A percentile compares a stretch with the other conserved stretches of the same genome.
These are phyloP conservation scores for Scheffersomyces segobiensis DNA, from an alignment of 1,139 yeast species.

Conservation along the genomic window DNA sequence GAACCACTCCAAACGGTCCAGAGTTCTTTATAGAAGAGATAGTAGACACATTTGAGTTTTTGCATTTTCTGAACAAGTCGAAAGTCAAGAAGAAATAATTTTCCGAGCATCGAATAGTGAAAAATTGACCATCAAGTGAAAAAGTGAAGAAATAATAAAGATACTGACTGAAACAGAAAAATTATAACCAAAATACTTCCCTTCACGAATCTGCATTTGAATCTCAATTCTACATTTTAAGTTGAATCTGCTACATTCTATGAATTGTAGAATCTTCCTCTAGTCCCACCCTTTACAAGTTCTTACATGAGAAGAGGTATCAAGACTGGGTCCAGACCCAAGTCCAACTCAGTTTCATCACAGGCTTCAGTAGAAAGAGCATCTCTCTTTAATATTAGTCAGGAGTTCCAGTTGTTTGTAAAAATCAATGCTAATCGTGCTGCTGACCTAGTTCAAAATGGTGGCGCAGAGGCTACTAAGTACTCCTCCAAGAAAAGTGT, in stretches of 20 bases:
- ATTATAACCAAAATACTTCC: too few species aligned
- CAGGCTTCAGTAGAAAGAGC: background rate
- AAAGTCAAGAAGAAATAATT: too few species aligned
- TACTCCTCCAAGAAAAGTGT: conserved; percentile 17
- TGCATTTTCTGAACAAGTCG: background rate
- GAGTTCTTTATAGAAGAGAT: background rate
- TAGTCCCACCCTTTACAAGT: background rate
- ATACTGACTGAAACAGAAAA: background rate
- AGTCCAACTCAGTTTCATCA: background rate
- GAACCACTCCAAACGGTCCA: background rate
- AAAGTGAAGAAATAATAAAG: too few species aligned
- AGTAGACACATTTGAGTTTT: background rate
- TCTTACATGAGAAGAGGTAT: background rate
- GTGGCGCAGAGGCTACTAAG: background rate
- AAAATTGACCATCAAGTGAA: too few species aligned
- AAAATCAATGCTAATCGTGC: conserved; percentile 41
- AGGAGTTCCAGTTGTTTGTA: conserved; percentile 19
- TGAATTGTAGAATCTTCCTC: background rate
- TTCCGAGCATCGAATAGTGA: background rate
- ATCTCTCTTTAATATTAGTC: background rate
- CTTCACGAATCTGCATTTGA: background rate
- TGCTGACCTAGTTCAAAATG: conserved; percentile 34
- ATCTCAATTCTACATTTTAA: background rate
- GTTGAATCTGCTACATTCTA: background rate
- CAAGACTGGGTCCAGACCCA: background rate